These are phyloP conservation scores for Cronartium quercuum DNA, from an alignment of 1,284 basidiomycete species.

Conservation along the genomic window DNA sequence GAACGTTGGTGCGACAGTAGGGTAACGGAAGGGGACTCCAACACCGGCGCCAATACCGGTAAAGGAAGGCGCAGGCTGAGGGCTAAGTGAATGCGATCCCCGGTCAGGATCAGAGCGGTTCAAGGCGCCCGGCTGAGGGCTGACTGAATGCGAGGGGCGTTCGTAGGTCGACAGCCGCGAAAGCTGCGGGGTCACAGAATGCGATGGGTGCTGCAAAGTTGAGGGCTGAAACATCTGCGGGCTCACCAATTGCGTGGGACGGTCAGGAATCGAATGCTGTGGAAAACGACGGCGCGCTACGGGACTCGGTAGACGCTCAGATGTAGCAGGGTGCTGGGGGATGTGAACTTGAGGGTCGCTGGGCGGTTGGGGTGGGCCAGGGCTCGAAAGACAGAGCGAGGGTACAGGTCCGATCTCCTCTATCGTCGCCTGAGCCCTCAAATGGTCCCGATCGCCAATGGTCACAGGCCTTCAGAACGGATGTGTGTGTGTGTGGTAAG, in stretches of 20 bases:
- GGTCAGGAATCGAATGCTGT: too few relatives aligned
- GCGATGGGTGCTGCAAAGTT: background rate
- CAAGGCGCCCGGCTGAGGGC: too few relatives aligned
- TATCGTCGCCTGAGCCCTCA: background rate
- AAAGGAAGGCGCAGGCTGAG: background rate
- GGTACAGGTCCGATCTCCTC: conserved; percentile 14
- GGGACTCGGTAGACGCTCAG: too few relatives aligned
- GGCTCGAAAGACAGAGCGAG: background rate
- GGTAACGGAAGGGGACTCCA: background rate
- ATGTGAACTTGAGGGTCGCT: background rate
- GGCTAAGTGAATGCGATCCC: background rate
- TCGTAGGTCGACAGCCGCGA: too few relatives aligned
- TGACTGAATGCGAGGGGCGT: too few relatives aligned
- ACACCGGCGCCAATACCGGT: background rate
- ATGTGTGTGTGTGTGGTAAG: background rate
- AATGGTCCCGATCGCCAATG: conserved; percentile 4
- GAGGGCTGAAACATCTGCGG: background rate
- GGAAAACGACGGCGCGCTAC: too few relatives aligned
- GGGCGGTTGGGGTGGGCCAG: background rate
- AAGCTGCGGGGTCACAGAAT: too few relatives aligned
- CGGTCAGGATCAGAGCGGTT: too few relatives aligned
- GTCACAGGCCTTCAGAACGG: background rate
- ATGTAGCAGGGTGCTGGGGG: background rate
- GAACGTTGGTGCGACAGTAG: too few relatives aligned
- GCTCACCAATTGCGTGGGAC: too few relatives aligned